Evolutionary conservation across 2,329 filamentous ascomycete genomes (phyloP), one percentile per base, ranked within the genome.

Genomic region (Drechslera avenae): DNA sequence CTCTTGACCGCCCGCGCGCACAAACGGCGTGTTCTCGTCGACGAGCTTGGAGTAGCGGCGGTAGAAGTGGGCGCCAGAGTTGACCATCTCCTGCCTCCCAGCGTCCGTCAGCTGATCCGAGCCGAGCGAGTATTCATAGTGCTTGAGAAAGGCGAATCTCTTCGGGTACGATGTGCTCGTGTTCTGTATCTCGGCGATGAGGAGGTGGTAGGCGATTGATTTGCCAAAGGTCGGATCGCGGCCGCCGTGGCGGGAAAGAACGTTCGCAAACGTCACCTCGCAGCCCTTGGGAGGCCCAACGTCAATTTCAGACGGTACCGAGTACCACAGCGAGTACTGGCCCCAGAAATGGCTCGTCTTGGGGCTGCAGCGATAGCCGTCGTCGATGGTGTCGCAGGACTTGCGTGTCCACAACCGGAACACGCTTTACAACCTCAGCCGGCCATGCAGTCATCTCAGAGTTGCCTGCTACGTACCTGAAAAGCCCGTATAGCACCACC

Each of bases 261-360:
- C 78, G 65, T 92, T 88, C 1, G 83, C 92, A 73, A 96, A 93
- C 2, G 86, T 93, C 61, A 93, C 76, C 10, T 82, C 76, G 74
- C 92, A 97, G n/a, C 78, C 79, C 0, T 77, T 60, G 0, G 91
- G 91, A 1, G 88, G 76, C 6, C 78, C 77, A 5, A 79, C 62
- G 13, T 84, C 77, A 42, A 90, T 83, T 2, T 83, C 78, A 1
- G 88, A 91, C 5, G 86, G 81, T 0, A 92, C 86, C 1, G 86
- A 82, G 74, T 89, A 96, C 75, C 86, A 95, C 2, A 91, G 90
- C 14, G 90, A 88, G 72, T 96, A 96, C 71, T 93, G 91, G 48
- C 91, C 92, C 90, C 91, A 96, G 47, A 79, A 81, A 59, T 85
- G 87, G 1, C 85, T 84, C 36, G 87, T 80, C 26, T 81, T 70